Evolutionary conservation across 2,329 filamentous ascomycete species (phyloP), one percentile per base, ranked within the genome.

Genomic region (Xylaria sp.): DNA sequence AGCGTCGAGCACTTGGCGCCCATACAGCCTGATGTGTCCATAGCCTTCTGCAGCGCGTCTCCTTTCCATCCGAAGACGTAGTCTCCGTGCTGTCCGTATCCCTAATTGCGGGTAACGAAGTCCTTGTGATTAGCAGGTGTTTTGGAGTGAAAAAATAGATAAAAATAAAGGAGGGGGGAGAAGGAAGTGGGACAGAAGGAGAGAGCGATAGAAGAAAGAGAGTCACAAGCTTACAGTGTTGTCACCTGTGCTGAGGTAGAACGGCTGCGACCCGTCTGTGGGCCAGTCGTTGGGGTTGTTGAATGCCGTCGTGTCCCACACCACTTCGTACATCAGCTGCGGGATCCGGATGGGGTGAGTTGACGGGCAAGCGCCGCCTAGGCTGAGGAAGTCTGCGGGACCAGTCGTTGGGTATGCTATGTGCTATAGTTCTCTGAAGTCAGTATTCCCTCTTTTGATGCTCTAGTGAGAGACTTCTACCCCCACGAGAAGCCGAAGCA

Each of bases 291-390:
- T 68, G 74, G 78, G 63, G 77, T 81, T 74, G 75, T 81, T 81
- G 74, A 82, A 82, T 55, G 70, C 63, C 3, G 78, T 80, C 10
- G 80, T 84, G 72, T 84, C 82, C 78, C 82, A 84, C 65, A 84
- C 82, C 1, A 84, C 81, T 73, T 85, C 83, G 73, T 82, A 83
- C 83, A 85, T 84, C 15, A 84, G 72, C 76, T 85, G 83, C 10
- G 83, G 83, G 65, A 84, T 81, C 37, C 80, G 76, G 9, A 85
- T 79, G 0, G 82, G 82, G 67, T 77, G 76, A 4, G 74, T 77
- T 10, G 74, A 74, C 4, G 76, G 75, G 72, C 76, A 77, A 8
- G 76, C 73, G 6, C 82, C 83, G 41, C 82, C 79, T 1, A 80
- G 66, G 60, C 75, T 76, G 1, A 80, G 75, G 76, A 81, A 82